These are phyloP conservation scores for Quambalaria eucalypti DNA, from an alignment of 1,284 basidiomycete genomes.

Conservation along the genomic window DNA sequence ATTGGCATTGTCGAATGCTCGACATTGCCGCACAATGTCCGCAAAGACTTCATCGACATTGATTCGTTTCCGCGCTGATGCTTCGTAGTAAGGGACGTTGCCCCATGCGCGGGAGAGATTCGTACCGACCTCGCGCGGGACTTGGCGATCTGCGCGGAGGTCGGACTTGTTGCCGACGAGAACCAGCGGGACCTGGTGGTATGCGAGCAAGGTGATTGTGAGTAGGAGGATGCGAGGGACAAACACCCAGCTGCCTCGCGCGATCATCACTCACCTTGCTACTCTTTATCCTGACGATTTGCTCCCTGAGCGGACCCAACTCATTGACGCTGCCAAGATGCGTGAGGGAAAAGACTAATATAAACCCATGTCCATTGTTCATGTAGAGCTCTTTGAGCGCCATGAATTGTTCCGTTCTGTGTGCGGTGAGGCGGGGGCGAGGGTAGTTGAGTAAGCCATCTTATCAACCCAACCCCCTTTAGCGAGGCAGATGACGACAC, in stretches of 20 bases:
- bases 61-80: slow-evolving; percentile 29
- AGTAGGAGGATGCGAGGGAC: no score
- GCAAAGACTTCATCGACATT: slow-evolving; percentile 40
- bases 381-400: slow-evolving; percentile 42
- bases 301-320: slow-evolving; percentile 31
- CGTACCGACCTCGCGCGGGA: slow-evolving; percentile 36
- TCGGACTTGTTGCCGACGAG: slow-evolving; percentile 41
- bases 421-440: neutral
- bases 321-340: slow-evolving; percentile 37
- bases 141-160: slow-evolving; percentile 28
- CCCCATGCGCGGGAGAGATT: slow-evolving; percentile 37
- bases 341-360: slow-evolving; percentile 38
- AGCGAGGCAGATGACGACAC: neutral
- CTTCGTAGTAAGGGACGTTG: slow-evolving; percentile 39
- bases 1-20: slow-evolving; percentile 18
- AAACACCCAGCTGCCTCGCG: no score
- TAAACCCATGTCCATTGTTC: slow-evolving; percentile 33
- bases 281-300: slow-evolving; percentile 35
- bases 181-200: slow-evolving; percentile 21
- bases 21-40: slow-evolving; percentile 33
- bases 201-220: neutral
- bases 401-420: slow-evolving; percentile 35
- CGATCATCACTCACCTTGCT: slow-evolving; percentile 13
- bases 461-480: neutral
- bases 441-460: neutral